Evolutionary conservation across 148 eudicot species (phyloP), one percentile per base, ranked within the genome.

Genomic region (Camellia granthamiana): DNA sequence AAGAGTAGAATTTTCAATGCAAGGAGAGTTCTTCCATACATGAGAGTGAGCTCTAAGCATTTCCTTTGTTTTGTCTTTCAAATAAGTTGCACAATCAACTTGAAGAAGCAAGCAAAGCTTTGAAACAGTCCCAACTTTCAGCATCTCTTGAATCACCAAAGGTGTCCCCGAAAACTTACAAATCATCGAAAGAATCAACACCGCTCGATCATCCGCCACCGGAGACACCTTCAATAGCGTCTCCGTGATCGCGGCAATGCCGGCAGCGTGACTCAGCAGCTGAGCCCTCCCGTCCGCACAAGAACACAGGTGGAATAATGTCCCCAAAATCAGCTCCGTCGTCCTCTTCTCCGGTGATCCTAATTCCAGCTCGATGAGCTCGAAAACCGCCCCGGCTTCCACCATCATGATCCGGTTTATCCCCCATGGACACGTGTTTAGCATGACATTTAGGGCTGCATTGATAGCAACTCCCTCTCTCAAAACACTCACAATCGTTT

Each of bases 281-380:
- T 85, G 63, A 1, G 86, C 85, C 10, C 91, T 80, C 49, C 91
- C 91, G 12, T 85, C 88, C 1, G 91, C 91, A 47, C 82, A 81
- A n/a, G 81, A 80, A 59, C 91, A 89, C 51, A 89, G 68, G 44
- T 85, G 84, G 60, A 69, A 81, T 55, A 89, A 21, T 16, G 85
- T 66, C 18, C 82, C 86, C 42, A 87, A 23, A 15, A 86, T 63
- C 5, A 89, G 66, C 80, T 89, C 91, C 11, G 72, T 64, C 1
- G 83, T 83, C 71, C 44, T 85, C 66, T 74, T 89, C 30, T 85
- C 90, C 10, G 84, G 81, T 0, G 68, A 54, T 9, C 73, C 79
- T 15, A 85, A 64, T 38, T 87, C 87, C 6, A 84, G 66, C 81
- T 89, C 90, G 0, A 89, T 51, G 9, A 89, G 79, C 51, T 80